Evolutionary conservation across 2,329 filamentous ascomycete genomes (phyloP), one percentile per base, ranked within the genome.

Genomic region (Myotisia sp.): DNA sequence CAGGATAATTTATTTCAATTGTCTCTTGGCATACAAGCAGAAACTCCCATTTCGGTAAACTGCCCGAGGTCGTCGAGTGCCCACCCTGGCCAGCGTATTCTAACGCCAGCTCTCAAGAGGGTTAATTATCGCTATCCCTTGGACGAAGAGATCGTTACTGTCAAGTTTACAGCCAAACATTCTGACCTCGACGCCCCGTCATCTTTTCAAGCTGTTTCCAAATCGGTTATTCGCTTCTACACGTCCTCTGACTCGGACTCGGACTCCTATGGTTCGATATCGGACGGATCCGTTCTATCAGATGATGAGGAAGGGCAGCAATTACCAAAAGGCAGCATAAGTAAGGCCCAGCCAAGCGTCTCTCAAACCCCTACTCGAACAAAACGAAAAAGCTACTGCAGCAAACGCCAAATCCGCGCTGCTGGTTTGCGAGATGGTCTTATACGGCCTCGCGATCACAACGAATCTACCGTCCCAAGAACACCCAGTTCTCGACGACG

Each of bases 91-190:
- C 51, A 56, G 33, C 53, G 52, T 28, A 50, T 56, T 20, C 58
- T 60, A 41, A 74, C 74, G 46, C 69, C 70, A 3, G 58, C 66
- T 2, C 56, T 64, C 45, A 76, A 75, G 55, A 62, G 59, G 41
- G 71, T 76, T 8, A 64, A 62, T 17, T 76, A 74, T 47, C 60
- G 64, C 13, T 57, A 56, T 8, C 65, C 67, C 12, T 49, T 75
- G 17, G 69, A 70, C 29, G 71, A 76, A 47, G 69, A 73, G 37
- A 72, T 76, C 44, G 61, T 59, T 41, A 76, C 63, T 2, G 59
- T 63, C 26, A 63, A 56, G 37, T 76, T 71, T 51, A 68, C 64
- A 4, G 53, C 66, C 34, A 64, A 65, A 23, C 70, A 74, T 42
- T 68, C 66, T 1, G 71, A 76, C 47, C 53, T 75, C 7, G 29